phyloP scores from a whole-genome alignment of 1,139 yeast genomes.

The Debaryomyces fabryi region DNA sequence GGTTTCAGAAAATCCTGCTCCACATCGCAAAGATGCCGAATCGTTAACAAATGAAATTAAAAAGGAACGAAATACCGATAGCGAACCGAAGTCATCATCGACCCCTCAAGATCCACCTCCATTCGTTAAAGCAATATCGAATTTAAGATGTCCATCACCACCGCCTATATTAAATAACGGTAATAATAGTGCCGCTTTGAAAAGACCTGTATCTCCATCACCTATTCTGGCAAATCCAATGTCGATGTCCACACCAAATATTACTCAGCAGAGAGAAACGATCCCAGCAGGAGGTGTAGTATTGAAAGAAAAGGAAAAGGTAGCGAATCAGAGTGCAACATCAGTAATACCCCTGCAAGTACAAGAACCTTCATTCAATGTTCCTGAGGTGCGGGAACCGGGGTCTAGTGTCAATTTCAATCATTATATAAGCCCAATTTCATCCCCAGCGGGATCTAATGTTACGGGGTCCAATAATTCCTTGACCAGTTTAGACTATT shows the following conservation, averaged over 20 bases:
- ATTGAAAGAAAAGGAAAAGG: conserved; percentile 37
- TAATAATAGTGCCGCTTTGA: conserved; percentile 9
- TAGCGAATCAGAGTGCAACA: conserved; percentile 5
- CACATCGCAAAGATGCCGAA: not conserved
- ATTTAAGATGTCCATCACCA: conserved; percentile 66
- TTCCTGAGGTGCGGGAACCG: not conserved
- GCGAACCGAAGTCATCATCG: conserved; percentile 10
- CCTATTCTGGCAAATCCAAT: not conserved
- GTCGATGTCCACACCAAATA: conserved; percentile 4
- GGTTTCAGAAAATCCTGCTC: conserved; percentile 11
- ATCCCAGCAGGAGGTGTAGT: conserved; percentile 57
- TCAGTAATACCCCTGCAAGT: not conserved
- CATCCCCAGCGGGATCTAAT: conserved; percentile 14
- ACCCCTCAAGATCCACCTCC: conserved; percentile 34
- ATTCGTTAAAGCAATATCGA: conserved; percentile 56
- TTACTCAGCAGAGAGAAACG: conserved; percentile 31
- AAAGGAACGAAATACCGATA: conserved; percentile 2
- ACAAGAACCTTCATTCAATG: not conserved
- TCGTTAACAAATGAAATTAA: not conserved
- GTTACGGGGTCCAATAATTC: conserved; percentile 18
- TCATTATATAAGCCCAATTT: conserved; percentile 2
- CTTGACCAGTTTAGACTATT: conserved; percentile 29
- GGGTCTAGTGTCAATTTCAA: conserved; percentile 4
- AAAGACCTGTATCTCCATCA: conserved; percentile 17
- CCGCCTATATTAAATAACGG: conserved; percentile 59